Conservation (phyloP, 2,329 filamentous ascomycete genomes). For the Coniochaeta sp. region DNA sequence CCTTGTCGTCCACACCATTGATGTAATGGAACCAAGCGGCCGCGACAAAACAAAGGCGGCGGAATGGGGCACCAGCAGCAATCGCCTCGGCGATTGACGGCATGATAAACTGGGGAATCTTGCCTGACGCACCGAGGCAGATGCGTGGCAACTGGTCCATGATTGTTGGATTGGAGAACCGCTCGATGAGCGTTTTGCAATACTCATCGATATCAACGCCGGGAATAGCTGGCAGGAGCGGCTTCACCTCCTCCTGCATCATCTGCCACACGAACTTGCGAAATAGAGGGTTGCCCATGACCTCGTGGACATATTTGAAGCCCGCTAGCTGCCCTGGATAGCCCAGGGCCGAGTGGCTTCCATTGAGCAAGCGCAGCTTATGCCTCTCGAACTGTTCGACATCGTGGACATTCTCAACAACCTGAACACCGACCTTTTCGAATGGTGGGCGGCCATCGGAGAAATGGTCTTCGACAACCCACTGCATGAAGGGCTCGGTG, state of each 20-base stretch:
- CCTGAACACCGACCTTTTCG: constrained; percentile 44
- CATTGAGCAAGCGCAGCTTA: constrained; percentile 48
- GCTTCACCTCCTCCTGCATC: constrained; percentile 49
- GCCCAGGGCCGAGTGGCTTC: constrained; percentile 42
- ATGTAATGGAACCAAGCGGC: constrained; percentile 45
- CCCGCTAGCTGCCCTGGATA: constrained; percentile 44
- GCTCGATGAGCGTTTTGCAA: constrained; percentile 44
- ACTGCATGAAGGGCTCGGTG: constrained; percentile 49
- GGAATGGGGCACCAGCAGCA: constrained; percentile 34
- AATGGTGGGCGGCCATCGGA: constrained; percentile 42
- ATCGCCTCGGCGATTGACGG: constrained; percentile 38
- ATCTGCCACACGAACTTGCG: constrained; percentile 42
- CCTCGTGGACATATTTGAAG: constrained; percentile 47
- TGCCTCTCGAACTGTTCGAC: constrained; percentile 50
- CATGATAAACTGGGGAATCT: constrained; percentile 46
- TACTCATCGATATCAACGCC: constrained; percentile 45
- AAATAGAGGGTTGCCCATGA: constrained; percentile 40
- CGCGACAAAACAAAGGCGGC: constrained; percentile 39
- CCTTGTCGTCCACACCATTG: constrained; percentile 40
- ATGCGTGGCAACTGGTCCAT: constrained; percentile 46
- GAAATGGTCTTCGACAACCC: constrained; percentile 48
- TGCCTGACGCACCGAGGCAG: constrained; percentile 43
- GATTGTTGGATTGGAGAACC: constrained; percentile 49
- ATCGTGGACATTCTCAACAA: constrained; percentile 41
- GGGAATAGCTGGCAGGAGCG: constrained; percentile 39